Percentiles rank a stretch among this genome's conserved stretches.
Conservation (phyloP, 2,329 filamentous ascomycete species). For the Fusarium papillatum region DNA sequence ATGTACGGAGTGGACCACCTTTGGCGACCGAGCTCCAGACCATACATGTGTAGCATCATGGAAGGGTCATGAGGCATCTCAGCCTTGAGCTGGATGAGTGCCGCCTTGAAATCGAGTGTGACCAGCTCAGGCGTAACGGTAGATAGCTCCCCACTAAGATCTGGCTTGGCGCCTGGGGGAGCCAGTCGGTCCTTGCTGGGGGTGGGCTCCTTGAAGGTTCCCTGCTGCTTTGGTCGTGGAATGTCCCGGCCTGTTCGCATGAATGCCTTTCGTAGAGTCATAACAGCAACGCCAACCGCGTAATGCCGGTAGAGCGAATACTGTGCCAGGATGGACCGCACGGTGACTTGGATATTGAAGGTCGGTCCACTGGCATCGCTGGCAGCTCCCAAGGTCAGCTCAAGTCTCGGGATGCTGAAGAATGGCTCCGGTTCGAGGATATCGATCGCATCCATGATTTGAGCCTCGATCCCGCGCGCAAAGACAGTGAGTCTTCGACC, state of each 20-base stretch:
- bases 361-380: slow-evolving; percentile 91
- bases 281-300: slow-evolving; percentile 84
- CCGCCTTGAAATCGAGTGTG: slow-evolving; percentile 85
- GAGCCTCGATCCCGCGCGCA: slow-evolving; percentile 86
- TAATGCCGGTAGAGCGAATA: slow-evolving; percentile 98
- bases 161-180: slow-evolving; percentile 51
- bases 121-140: slow-evolving; percentile 73
- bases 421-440: slow-evolving; percentile 90
- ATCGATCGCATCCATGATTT: slow-evolving; percentile 90
- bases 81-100: slow-evolving; percentile 89
- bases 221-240: slow-evolving; percentile 50
- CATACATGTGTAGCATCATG: slow-evolving; percentile 90
- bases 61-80: slow-evolving; percentile 91
- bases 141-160: slow-evolving; percentile 50
- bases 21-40: slow-evolving; percentile 85
- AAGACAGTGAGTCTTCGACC: slow-evolving; percentile 87
- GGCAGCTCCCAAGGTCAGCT: slow-evolving; percentile 86
- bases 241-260: slow-evolving; percentile 63
- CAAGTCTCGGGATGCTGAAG: slow-evolving; percentile 86
- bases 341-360: slow-evolving; percentile 87
- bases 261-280: slow-evolving; percentile 81
- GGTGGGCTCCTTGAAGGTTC: slow-evolving; percentile 32
- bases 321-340: slow-evolving; percentile 84
- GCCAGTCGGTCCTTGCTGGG: slow-evolving; percentile 51
- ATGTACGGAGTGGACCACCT: slow-evolving; percentile 90